Conservation (phyloP, 352 stramenopile species). For the Pythium coloratum region DNA sequence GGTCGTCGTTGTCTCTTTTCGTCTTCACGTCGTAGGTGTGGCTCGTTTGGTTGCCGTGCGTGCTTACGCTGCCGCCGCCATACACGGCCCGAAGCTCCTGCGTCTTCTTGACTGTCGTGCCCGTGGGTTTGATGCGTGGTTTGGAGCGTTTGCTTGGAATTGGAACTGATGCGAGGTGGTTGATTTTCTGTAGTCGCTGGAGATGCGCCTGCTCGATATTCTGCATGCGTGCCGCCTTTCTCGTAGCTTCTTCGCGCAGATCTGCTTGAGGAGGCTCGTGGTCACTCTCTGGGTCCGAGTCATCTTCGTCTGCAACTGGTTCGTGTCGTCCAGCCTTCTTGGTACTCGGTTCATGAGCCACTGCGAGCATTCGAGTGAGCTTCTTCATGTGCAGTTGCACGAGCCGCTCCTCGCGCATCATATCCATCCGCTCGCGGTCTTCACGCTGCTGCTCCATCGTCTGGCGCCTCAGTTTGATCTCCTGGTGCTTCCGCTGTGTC, state of each 20-base stretch:
- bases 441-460: conserved; percentile 60
- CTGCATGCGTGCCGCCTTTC: not conserved
- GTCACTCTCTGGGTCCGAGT: conserved; percentile 3
- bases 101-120: conserved; percentile 13
- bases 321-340: not conserved
- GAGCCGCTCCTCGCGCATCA: conserved; percentile 74
- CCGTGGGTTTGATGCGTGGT: conserved; percentile 8
- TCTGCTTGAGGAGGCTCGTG: not conserved
- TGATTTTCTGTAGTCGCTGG: not conserved
- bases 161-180: not conserved
- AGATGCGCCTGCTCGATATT: conserved; percentile 4
- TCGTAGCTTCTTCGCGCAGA: not conserved
- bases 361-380: conserved; percentile 15
- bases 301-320: not conserved
- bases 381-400: conserved; percentile 51
- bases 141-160: conserved; percentile 10
- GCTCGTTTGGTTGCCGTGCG: conserved; percentile 2
- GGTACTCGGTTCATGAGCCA: not conserved
- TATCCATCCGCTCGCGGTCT: conserved; percentile 58
- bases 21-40: not conserved
- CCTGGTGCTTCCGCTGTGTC: conserved; percentile 43
- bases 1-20: conserved; percentile 4
- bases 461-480: conserved; percentile 39
- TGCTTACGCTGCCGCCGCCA: not conserved
- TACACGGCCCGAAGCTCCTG: conserved; percentile 21